A percentile compares a stretch with the other conserved stretches of the same genome.
phyloP scores from a whole-genome alignment of 2,329 filamentous ascomycete species.

The Neofusicoccum laricinum region DNA sequence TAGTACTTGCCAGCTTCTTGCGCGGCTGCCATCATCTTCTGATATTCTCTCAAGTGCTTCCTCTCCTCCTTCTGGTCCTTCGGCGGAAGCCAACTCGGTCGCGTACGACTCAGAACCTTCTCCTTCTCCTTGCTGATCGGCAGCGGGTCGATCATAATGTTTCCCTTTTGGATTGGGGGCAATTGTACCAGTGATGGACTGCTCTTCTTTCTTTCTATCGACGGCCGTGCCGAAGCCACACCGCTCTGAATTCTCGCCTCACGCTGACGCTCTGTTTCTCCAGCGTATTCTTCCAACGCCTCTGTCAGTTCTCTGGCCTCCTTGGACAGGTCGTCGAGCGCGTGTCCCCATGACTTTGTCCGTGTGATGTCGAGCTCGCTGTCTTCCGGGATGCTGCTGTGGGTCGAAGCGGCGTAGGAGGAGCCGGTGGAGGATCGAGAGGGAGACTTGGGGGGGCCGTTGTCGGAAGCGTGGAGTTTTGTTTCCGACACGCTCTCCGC shows the following conservation, averaged over 20 bases:
- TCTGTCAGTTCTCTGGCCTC: conserved; percentile 75
- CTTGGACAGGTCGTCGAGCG: conserved; percentile 64
- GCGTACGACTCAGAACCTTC: conserved; percentile 71
- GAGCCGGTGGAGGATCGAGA: conserved; percentile 9
- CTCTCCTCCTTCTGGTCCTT: conserved; percentile 90
- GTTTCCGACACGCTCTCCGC: conserved; percentile 23
- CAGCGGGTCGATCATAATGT: conserved; percentile 80
- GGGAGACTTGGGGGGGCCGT: conserved; percentile 20
- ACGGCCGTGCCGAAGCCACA: conserved; percentile 31
- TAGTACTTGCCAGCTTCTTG: conserved; percentile 53
- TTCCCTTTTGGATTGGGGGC: conserved; percentile 67
- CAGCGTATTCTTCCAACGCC: conserved; percentile 75
- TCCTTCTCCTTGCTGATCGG: conserved; percentile 86
- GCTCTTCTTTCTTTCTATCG: conserved; percentile 50
- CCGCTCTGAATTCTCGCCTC: conserved; percentile 54
- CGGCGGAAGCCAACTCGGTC: conserved; percentile 80
- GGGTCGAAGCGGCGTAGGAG: conserved; percentile 6
- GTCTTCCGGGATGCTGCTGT: conserved; percentile 16
- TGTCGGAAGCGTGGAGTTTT: conserved; percentile 18
- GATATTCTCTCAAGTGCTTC: conserved; percentile 80
- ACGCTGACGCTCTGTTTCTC: conserved; percentile 53
- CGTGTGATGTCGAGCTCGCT: conserved; percentile 31
- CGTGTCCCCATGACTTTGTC: conserved; percentile 73
- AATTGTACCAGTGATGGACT: conserved; percentile 50
- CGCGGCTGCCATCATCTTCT: conserved; percentile 72